Conservation (phyloP, 495 filamentous ascomycete genomes). For the Extremus antarcticus region DNA sequence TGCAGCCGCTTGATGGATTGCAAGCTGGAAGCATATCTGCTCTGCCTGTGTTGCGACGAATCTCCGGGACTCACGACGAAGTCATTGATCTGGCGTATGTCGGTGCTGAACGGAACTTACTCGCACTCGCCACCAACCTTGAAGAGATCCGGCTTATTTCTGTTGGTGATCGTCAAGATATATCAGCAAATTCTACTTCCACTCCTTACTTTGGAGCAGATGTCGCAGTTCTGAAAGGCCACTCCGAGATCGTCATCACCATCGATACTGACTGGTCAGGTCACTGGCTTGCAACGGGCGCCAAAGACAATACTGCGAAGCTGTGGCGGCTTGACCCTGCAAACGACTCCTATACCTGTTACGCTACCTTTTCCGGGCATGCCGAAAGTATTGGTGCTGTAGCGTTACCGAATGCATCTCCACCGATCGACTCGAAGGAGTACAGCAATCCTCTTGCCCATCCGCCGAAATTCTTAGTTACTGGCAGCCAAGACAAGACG, state of each 20-base stretch:
- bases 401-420: conserved; percentile 58
- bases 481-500: conserved; percentile 88
- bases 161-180: conserved; percentile 25
- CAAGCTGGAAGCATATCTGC: conserved; percentile 35
- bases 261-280: conserved; percentile 93
- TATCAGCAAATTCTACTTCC: neutral
- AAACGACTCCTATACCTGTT: conserved; percentile 62
- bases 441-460: conserved; percentile 57
- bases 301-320: conserved; percentile 90
- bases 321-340: conserved; percentile 81
- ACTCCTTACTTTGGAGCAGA: conserved; percentile 73
- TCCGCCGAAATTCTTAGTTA: conserved; percentile 73
- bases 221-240: conserved; percentile 70
- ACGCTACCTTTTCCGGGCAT: conserved; percentile 75
- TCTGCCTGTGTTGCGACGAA: conserved; percentile 51
- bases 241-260: conserved; percentile 91
- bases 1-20: conserved; percentile 21
- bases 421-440: conserved; percentile 53
- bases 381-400: conserved; percentile 93
- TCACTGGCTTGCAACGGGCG: conserved; percentile 88
- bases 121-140: conserved; percentile 89
- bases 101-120: conserved; percentile 61
- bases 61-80: conserved; percentile 94
- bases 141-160: conserved; percentile 85
- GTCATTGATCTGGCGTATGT: conserved; percentile 88